phyloP scores from a whole-genome alignment of 805 yeast species.

The Ascoidea rubescens region DNA sequence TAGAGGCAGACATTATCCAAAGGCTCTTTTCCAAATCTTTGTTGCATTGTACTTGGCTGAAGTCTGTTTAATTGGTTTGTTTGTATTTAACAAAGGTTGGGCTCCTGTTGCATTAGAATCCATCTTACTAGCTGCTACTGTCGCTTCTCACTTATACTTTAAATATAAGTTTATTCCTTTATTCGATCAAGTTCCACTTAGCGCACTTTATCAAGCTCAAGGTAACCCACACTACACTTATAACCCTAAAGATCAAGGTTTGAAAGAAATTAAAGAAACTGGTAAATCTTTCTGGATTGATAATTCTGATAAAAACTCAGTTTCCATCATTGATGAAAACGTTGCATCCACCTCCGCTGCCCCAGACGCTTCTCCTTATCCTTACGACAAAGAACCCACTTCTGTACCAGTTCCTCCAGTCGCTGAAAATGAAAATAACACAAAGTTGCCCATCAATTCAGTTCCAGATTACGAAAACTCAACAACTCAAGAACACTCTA shows the following conservation, averaged over 20 bases:
- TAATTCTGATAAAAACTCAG: conserved; percentile 15
- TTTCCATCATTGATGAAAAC: conserved; percentile 17
- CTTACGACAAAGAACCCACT: background rate
- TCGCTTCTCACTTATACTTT: conserved; percentile 41
- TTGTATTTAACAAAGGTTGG: conserved; percentile 70
- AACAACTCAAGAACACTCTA: background rate
- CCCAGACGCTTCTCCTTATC: conserved; percentile 3
- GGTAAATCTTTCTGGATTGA: conserved; percentile 24
- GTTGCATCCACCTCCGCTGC: conserved; percentile 17
- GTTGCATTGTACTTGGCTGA: conserved; percentile 63
- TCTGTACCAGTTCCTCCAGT: background rate
- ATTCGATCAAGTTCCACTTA: conserved; percentile 56
- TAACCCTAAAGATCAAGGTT: conserved; percentile 55
- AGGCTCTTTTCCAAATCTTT: conserved; percentile 58
- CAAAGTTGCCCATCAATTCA: background rate
- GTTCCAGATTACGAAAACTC: background rate
- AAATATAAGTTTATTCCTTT: conserved; percentile 48
- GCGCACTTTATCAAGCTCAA: conserved; percentile 28
- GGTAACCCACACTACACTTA: conserved; percentile 29
- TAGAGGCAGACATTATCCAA: conserved; percentile 63
- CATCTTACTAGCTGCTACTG: conserved; percentile 43
- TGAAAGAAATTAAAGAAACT: conserved; percentile 35
- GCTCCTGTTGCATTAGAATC: conserved; percentile 62
- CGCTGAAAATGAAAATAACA: background rate
- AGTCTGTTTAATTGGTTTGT: conserved; percentile 53